These are phyloP conservation scores for Xerocomus nothofagi DNA, from an alignment of 1,284 basidiomycete species.

Conservation along the genomic window DNA sequence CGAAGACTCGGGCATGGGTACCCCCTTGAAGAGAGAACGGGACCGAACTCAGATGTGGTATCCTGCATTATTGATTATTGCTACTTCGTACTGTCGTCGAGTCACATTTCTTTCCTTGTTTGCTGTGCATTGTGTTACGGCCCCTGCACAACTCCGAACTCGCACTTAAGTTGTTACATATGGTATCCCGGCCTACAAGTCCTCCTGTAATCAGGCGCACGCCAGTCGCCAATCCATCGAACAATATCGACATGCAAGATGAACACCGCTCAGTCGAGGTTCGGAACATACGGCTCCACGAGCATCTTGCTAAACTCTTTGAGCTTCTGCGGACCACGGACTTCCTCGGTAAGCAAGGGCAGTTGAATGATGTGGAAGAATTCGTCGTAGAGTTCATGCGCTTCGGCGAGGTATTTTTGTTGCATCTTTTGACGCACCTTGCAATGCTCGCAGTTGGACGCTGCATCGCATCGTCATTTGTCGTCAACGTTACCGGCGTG, in stretches of 20 bases:
- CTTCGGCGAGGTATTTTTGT: slow-evolving; percentile 93
- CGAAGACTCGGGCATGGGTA: too few species aligned
- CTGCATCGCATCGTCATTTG: slow-evolving; percentile 38
- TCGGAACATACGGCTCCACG: slow-evolving; percentile 57
- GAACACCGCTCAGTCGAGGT: slow-evolving; percentile 19
- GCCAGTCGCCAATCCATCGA: background rate
- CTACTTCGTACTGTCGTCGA: background rate
- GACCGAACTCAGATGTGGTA: too few species aligned
- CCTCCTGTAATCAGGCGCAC: background rate
- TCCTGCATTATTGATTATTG: too few species aligned
- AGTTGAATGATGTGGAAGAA: slow-evolving; percentile 96
- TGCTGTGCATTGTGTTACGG: slow-evolving; percentile 2
- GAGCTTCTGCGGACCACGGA: slow-evolving; percentile 91
- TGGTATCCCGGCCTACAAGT: slow-evolving; percentile 18
- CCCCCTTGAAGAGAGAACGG: too few species aligned
- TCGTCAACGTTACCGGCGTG: background rate
- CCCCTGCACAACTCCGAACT: background rate
- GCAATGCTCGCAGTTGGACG: slow-evolving; percentile 94
- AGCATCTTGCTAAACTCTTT: slow-evolving; percentile 89
- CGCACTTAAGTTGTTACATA: background rate
- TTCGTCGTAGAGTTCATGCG: slow-evolving; percentile 94
- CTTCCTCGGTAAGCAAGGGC: slow-evolving; percentile 94
- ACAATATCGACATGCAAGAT: background rate
- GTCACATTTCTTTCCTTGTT: background rate
- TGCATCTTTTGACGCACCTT: slow-evolving; percentile 95